A percentile compares a stretch with the other conserved stretches of the same genome.
Conservation (phyloP, 2,329 filamentous ascomycete species). For the Arthrobotrys iridis region DNA sequence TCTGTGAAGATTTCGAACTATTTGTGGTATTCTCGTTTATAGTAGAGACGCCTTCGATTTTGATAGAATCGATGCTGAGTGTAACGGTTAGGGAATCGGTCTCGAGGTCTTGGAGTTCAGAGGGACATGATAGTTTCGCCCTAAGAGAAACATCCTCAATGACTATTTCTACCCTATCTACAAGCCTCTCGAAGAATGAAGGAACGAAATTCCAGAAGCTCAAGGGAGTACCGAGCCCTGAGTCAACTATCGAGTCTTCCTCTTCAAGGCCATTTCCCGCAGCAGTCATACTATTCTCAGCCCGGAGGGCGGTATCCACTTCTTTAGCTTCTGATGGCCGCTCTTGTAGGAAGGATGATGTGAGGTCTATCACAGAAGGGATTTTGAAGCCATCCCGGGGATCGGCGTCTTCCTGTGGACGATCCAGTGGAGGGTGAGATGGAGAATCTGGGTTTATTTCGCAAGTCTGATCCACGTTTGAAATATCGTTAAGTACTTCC, state of each 20-base stretch:
- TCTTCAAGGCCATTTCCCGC: conserved; percentile 70
- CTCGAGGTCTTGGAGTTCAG: not conserved
- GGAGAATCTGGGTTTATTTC: not conserved
- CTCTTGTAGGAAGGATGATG: conserved; percentile 80
- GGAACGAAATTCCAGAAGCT: conserved; percentile 76
- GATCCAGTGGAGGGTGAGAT: conserved; percentile 27
- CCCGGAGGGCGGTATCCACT: conserved; percentile 68
- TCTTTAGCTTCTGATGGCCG: conserved; percentile 72
- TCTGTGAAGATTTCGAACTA: not conserved
- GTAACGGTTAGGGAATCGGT: conserved; percentile 9
- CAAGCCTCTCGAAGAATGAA: conserved; percentile 76
- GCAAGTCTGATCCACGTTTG: conserved; percentile 54
- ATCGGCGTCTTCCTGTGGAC: conserved; percentile 42
- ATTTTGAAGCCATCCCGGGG: conserved; percentile 63
- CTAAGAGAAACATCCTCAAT: conserved; percentile 61
- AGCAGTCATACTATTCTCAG: conserved; percentile 69
- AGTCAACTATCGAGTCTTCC: conserved; percentile 71
- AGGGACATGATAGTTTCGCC: conserved; percentile 12
- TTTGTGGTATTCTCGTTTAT: not conserved
- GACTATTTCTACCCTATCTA: conserved; percentile 75
- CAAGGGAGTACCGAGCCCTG: conserved; percentile 76
- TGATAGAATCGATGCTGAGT: conserved; percentile 31
- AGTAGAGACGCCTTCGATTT: conserved; percentile 38
- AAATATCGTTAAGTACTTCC: conserved; percentile 65
- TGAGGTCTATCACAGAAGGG: conserved; percentile 77